These are phyloP conservation scores for Petunia hybrid DNA, from an alignment of 305 asterid genomes.

Conservation along the genomic window DNA sequence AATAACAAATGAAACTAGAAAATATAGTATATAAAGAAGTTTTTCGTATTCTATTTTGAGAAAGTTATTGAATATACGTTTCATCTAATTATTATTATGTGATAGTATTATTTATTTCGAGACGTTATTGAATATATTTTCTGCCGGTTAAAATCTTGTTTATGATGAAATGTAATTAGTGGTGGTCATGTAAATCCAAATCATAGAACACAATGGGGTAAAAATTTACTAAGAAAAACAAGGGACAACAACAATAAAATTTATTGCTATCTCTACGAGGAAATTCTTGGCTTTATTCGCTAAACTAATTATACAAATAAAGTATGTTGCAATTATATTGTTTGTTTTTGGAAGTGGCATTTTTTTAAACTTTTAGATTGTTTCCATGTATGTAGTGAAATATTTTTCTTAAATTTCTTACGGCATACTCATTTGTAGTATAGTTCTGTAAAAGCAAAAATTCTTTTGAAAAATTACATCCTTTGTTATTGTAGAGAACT, in stretches of 20 bases:
- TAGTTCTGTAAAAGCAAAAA: too few species aligned
- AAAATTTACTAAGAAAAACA: neutral
- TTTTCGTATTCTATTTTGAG: too few species aligned
- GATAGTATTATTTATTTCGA: too few species aligned
- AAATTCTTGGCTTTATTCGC: neutral
- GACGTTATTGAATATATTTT: too few species aligned
- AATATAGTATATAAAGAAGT: too few species aligned
- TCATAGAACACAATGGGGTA: neutral
- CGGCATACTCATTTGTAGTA: too few species aligned
- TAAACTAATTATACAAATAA: neutral
- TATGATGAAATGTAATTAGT: neutral
- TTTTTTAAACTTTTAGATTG: neutral
- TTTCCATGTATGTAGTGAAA: neutral
- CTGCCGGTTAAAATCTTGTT: neutral
- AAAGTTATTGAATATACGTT: too few species aligned
- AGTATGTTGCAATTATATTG: neutral
- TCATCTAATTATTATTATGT: too few species aligned
- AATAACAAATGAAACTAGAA: too few species aligned
- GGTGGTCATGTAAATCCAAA: conserved; percentile 16
- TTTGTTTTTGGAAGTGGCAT: neutral
- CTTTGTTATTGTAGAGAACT: too few species aligned
- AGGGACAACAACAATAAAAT: neutral
- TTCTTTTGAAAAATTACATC: too few species aligned
- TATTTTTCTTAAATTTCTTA: too few species aligned
- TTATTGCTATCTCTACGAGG: neutral